phyloP scores from a whole-genome alignment of 2,329 filamentous ascomycete genomes.

The Epichloe amarillans region DNA sequence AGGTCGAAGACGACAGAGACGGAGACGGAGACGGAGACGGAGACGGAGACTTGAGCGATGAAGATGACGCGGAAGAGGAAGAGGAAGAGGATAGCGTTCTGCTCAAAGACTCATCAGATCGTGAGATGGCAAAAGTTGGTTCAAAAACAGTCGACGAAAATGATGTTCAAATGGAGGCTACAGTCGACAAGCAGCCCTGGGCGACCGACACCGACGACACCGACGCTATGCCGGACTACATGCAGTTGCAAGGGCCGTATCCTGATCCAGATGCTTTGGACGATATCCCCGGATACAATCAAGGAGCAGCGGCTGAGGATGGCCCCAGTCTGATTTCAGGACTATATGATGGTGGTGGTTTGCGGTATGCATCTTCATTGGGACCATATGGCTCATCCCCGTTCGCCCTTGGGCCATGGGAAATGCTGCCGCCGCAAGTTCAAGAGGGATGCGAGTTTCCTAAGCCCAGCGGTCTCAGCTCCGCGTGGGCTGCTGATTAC shows the following conservation, averaged over 20 bases:
- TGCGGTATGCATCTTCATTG: slow-evolving; percentile 5
- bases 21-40: no score
- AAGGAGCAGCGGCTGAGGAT: not conserved
- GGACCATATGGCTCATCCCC: slow-evolving; percentile 10
- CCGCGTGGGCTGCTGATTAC: slow-evolving; percentile 20
- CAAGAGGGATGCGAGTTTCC: slow-evolving; percentile 21
- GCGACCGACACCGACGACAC: slow-evolving; percentile 1
- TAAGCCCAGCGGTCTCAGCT: slow-evolving; percentile 16
- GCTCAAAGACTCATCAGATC: slow-evolving; percentile 19
- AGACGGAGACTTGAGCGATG: slow-evolving; percentile 8
- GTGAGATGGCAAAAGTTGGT: slow-evolving; percentile 5
- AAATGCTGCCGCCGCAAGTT: slow-evolving; percentile 6
- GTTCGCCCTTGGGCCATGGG: slow-evolving; percentile 8
- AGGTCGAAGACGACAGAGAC: slow-evolving; percentile 10
- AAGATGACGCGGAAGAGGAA: slow-evolving; percentile 2
- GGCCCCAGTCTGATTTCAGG: slow-evolving; percentile 4
- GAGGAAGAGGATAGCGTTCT: slow-evolving; percentile 22
- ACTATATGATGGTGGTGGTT: slow-evolving; percentile 3
- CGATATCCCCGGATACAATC: not conserved
- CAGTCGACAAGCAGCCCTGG: slow-evolving; percentile 4
- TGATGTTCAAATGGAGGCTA: slow-evolving; percentile 5
- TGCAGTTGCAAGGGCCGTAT: slow-evolving; percentile 5
- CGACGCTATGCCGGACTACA: slow-evolving; percentile 1
- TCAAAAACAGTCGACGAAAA: not conserved
- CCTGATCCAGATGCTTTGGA: slow-evolving; percentile 3